Base-by-base conservation (phyloP, 2,329 filamentous ascomycete species). In the Stagonosporopsis tanaceti region DNA sequence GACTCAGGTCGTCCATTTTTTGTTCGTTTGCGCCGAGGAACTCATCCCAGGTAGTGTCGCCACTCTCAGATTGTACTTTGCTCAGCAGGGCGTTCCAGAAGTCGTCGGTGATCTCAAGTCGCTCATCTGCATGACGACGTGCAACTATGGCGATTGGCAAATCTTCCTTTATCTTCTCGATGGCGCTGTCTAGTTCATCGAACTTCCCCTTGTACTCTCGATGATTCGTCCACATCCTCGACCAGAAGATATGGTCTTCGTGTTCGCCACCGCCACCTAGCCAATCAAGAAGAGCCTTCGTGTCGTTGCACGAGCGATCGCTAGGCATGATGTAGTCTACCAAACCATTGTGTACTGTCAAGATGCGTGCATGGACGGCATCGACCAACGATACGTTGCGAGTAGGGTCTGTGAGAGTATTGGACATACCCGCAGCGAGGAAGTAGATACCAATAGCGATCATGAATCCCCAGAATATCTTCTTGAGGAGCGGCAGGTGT, bases 61-160 rank as follows among this genome's bases (percentile, higher is more conserved):
- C 47, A 4, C 60, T 66, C 20, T 85, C 84, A 1, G 77, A 72
- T 20, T 76, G 77, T 45, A 90, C 82, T 54, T 83, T 79, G 50
- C 84, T 82, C 24, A 81, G 79, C 8, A 92, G 71, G 0, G 88
- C 89, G 53, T 85, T 79, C 84, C 86, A 92, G 58, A 92, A 90
- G 2, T 86, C 82, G 24, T 85, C 79, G 0, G 84, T 77, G 15
- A 91, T 83, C 22, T 83, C 75, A 0, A 79, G 74, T 9, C 82
- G 80, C 14, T 87, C 88, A 28, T 84, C 73, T 32, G 77, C 73
- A 54, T 82, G 77, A 7, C 81, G 79, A 14, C 82, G 79, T 62
- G 89, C 81, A 57, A 84, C 82, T 4, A 91, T 77, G 9, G 83
- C 65, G 12, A 82, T 79, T 0, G 89, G 89, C 3, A 91, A 73